These are phyloP conservation scores for Epichloe hybrida DNA, from an alignment of 2,329 filamentous ascomycete genomes.

Conservation along the genomic window DNA sequence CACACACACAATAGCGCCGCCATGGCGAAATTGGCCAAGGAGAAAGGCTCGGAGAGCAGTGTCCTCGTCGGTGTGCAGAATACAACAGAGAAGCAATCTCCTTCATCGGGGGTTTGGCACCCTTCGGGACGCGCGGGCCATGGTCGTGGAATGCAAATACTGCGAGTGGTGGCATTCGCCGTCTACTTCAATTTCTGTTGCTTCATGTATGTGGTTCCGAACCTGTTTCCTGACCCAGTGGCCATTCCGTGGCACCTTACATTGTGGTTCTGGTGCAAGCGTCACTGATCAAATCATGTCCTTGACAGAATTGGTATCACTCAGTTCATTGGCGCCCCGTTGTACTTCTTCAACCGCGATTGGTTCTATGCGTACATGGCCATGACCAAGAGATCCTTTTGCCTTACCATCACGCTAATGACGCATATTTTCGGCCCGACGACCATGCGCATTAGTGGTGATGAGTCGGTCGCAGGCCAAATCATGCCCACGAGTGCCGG, in stretches of 20 bases:
- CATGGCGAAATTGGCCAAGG: constrained; percentile 15
- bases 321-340: constrained; percentile 60
- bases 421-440: constrained; percentile 85
- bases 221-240: no score
- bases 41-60: constrained; percentile 11
- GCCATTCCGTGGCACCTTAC: background rate
- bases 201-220: constrained; percentile 24
- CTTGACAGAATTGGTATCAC: constrained; percentile 47
- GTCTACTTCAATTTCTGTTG: constrained; percentile 39
- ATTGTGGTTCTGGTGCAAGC: background rate
- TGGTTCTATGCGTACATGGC: constrained; percentile 81
- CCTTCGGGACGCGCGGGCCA: constrained; percentile 43
- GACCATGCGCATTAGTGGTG: constrained; percentile 68
- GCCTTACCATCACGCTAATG: constrained; percentile 62
- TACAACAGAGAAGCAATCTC: constrained; percentile 8
- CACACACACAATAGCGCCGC: background rate
- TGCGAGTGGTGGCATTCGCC: constrained; percentile 37
- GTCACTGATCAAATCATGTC: constrained; percentile 5
- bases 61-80: constrained; percentile 14
- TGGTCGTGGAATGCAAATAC: constrained; percentile 32
- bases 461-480: constrained; percentile 65
- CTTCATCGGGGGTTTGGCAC: constrained; percentile 21
- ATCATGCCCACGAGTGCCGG: constrained; percentile 58
- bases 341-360: constrained; percentile 64
- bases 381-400: constrained; percentile 74